These are phyloP conservation scores for Wolfiporia cocos DNA, from an alignment of 1,284 basidiomycete genomes.

Conservation along the genomic window DNA sequence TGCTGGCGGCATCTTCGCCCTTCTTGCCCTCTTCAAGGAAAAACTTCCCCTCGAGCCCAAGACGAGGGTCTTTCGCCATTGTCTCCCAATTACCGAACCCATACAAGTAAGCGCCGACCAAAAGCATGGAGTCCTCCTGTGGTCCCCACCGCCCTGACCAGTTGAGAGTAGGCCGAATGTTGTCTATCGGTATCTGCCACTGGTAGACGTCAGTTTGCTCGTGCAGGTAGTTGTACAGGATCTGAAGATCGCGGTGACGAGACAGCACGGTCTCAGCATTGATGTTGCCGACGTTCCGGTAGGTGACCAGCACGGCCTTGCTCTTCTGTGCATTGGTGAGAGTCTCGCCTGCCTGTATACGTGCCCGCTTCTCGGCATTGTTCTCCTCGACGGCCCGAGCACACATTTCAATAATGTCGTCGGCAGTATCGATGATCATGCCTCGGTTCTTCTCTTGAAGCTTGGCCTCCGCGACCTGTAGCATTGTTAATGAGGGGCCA, in stretches of 20 bases:
- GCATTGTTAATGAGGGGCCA: constrained; percentile 5
- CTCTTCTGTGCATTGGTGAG: constrained; percentile 84
- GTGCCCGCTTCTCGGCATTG: constrained; percentile 72
- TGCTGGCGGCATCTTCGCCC: constrained; percentile 70
- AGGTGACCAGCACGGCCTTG: constrained; percentile 93
- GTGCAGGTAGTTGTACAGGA: constrained; percentile 80
- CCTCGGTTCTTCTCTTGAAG: constrained; percentile 92
- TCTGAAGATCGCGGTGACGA: constrained; percentile 84
- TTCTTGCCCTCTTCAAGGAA: constrained; percentile 98
- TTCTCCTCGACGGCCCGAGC: constrained; percentile 81
- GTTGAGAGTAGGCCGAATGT: constrained; percentile 89
- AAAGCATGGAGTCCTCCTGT: constrained; percentile 88
- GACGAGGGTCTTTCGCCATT: constrained; percentile 84
- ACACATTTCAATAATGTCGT: constrained; percentile 90
- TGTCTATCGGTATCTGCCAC: constrained; percentile 89
- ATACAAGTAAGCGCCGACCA: constrained; percentile 90
- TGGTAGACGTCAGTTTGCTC: constrained; percentile 60
- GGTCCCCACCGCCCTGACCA: constrained; percentile 97
- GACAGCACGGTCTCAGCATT: constrained; percentile 97
- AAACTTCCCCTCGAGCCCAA: constrained; percentile 88
- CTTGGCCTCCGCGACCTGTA: constrained; percentile 85
- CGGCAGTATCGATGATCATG: constrained; percentile 87
- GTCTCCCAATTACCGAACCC: constrained; percentile 98
- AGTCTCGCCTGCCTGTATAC: constrained; percentile 79
- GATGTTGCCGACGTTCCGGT: constrained; percentile 87